Percentiles rank a stretch among this genome's conserved stretches.
These are phyloP conservation scores for Goniomonas avonlea DNA, from an alignment of 78 protist genomes.

Conservation along the genomic window DNA sequence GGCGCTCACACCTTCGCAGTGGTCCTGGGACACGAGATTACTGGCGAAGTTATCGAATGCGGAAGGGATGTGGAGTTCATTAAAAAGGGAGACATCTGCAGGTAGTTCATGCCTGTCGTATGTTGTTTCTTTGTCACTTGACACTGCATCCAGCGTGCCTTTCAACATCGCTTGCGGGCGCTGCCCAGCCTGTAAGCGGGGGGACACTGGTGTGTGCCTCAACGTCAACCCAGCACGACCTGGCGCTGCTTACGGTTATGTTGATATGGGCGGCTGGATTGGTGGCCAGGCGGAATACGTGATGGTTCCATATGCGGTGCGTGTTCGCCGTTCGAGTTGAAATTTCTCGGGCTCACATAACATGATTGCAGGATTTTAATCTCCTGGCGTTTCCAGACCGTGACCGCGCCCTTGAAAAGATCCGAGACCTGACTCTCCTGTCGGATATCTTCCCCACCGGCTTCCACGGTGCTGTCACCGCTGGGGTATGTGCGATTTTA, in stretches of 20 bases:
- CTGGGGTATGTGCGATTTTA: too few species aligned
- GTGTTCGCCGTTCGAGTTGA: too few species aligned
- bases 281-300: not conserved
- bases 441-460: not conserved
- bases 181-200: not conserved
- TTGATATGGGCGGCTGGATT: not conserved
- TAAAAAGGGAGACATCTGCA: not conserved
- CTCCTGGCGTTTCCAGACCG: not conserved
- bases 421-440: not conserved
- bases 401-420: not conserved
- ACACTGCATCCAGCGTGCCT: too few species aligned
- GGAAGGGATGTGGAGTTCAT: not conserved
- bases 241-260: not conserved
- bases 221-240: not conserved
- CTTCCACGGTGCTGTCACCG: not conserved
- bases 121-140: too few species aligned
- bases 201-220: not conserved
- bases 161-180: not conserved
- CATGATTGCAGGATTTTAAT: too few species aligned
- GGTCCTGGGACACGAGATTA: not conserved
- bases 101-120: too few species aligned
- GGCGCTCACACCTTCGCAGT: too few species aligned
- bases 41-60: not conserved
- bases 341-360: too few species aligned
- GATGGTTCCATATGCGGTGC: too few species aligned